Percentiles rank a stretch among this genome's conserved stretches.
phyloP scores from a whole-genome alignment of 169 alveolate species.

The Plasmodium gallinaceum region DNA sequence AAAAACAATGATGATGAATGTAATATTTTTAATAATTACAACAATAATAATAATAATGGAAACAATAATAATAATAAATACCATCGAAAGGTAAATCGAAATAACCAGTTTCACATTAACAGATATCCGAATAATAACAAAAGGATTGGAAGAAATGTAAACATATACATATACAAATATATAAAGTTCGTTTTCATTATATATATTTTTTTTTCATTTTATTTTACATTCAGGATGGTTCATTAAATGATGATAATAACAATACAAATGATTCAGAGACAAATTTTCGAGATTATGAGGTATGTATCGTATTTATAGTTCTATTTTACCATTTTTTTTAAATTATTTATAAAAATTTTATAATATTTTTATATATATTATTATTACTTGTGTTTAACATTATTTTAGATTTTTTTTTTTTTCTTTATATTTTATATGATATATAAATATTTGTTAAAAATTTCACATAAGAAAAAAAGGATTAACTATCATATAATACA shows the following conservation, averaged over 20 bases:
- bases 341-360: neutral
- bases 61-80: constrained; percentile 26
- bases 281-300: constrained; percentile 34
- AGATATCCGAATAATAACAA: constrained; percentile 47
- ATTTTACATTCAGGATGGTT: constrained; percentile 24
- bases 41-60: constrained; percentile 28
- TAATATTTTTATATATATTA: neutral
- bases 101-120: constrained; percentile 71
- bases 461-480: too few relatives aligned
- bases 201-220: neutral
- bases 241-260: constrained; percentile 12
- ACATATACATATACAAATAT: constrained; percentile 1
- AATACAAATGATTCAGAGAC: constrained; percentile 41
- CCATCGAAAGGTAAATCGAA: constrained; percentile 32
- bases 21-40: constrained; percentile 33
- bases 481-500: neutral
- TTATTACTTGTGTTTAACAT: neutral
- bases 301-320: constrained; percentile 2
- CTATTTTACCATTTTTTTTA: neutral
- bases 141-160: constrained; percentile 57
- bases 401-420: neutral
- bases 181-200: neutral
- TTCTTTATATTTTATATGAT: neutral
- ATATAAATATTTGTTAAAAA: too few relatives aligned
- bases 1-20: constrained; percentile 32